These are phyloP conservation scores for Claviceps monticola DNA, from an alignment of 2,329 filamentous ascomycete species.

Conservation along the genomic window DNA sequence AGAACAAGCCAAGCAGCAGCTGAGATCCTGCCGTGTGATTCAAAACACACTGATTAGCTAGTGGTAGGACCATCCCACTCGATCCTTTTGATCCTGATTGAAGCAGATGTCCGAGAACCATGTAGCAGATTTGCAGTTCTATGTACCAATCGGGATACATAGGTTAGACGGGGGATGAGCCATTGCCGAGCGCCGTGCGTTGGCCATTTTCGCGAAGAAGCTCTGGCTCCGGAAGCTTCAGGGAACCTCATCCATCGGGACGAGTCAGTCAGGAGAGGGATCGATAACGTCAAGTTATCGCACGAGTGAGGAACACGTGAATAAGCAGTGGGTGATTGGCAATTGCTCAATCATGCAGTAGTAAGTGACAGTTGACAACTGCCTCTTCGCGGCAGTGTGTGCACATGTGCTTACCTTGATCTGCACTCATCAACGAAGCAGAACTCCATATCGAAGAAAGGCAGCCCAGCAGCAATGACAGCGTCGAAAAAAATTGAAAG, in stretches of 20 bases:
- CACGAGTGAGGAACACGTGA: no score
- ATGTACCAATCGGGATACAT: neutral
- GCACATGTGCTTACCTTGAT: neutral
- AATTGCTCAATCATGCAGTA: no score
- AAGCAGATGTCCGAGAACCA: neutral
- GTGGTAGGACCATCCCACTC: neutral
- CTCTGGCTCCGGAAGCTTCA: neutral
- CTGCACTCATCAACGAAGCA: neutral
- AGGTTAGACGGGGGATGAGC: neutral
- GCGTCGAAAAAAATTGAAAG: neutral
- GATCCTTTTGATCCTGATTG: neutral
- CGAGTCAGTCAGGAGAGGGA: neutral
- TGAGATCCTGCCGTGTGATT: neutral
- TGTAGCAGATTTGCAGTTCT: neutral
- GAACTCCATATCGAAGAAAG: neutral
- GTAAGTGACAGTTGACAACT: no score
- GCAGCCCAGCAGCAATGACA: neutral
- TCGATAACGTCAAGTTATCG: no score
- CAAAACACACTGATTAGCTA: neutral
- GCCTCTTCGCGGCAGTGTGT: no score
- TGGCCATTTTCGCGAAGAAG: neutral
- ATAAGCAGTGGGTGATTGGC: no score
- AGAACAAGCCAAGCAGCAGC: neutral
- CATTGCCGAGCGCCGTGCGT: neutral
- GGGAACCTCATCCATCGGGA: neutral